Percentiles rank a stretch among this genome's conserved stretches.
Conservation (phyloP, 1,139 yeast species). For the Petasospora rhodanensis region DNA sequence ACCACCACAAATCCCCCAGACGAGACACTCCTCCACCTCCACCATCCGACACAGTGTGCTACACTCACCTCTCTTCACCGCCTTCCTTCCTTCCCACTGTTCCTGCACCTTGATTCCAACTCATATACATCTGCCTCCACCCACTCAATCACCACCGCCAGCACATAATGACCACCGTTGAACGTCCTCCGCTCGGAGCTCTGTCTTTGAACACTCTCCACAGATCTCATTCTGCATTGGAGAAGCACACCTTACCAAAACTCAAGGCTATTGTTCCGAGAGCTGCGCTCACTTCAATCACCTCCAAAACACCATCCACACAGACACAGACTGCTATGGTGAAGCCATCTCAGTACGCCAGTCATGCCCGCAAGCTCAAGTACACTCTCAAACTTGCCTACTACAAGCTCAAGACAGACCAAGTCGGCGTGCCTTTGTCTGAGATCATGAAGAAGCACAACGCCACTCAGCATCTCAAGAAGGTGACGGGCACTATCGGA, state of each 20-base stretch:
- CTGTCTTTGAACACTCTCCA: slow-evolving; percentile 17
- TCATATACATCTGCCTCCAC: too few relatives aligned
- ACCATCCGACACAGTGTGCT: too few relatives aligned
- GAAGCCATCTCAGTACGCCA: slow-evolving; percentile 3
- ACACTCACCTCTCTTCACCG: not conserved
- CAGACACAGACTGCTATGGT: too few relatives aligned
- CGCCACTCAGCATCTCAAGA: too few relatives aligned
- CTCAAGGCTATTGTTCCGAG: slow-evolving; percentile 8
- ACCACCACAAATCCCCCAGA: too few relatives aligned
- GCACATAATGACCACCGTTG: slow-evolving; percentile 13
- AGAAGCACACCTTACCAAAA: slow-evolving; percentile 13
- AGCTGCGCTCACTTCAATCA: slow-evolving; percentile 2
- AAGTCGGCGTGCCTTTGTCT: slow-evolving; percentile 30
- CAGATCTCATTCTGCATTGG: slow-evolving; percentile 11
- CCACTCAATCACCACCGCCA: slow-evolving; percentile 1
- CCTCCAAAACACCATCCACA: too few relatives aligned
- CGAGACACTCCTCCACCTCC: too few relatives aligned
- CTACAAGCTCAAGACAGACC: slow-evolving; percentile 63
- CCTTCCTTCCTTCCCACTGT: too few relatives aligned
- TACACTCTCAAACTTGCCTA: slow-evolving; percentile 73
- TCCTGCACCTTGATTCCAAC: not conserved
- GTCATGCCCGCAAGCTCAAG: slow-evolving; percentile 60
- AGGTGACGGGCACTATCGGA: too few relatives aligned
- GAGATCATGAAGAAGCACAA: slow-evolving; percentile 18
- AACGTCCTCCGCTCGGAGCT: slow-evolving; percentile 20